Percentiles rank a stretch among this genome's conserved stretches.
Evolutionary conservation across 768 basidiomycete species (phyloP).

Genomic region (Hypholoma sublateritium): DNA sequence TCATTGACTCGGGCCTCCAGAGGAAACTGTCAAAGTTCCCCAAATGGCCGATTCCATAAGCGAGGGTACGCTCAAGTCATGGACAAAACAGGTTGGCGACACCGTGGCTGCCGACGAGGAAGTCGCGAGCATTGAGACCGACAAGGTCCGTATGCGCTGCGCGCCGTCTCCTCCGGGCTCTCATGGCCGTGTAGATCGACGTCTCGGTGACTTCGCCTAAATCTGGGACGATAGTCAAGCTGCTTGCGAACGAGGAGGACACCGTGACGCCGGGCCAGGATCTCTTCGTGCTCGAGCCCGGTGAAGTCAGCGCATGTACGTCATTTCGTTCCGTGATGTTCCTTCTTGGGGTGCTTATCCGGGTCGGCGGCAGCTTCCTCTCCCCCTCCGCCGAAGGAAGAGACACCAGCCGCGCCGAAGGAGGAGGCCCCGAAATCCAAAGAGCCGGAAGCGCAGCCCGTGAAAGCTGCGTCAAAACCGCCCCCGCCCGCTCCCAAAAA

Average conservation of each 20-base stretch:
- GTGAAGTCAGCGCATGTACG: slow-evolving; percentile 57
- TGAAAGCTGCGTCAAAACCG: slow-evolving; percentile 38
- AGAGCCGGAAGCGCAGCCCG: slow-evolving; percentile 46
- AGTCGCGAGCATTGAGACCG: slow-evolving; percentile 96
- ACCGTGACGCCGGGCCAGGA: slow-evolving; percentile 96
- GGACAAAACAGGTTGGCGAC: slow-evolving; percentile 93
- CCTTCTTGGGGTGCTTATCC: neutral
- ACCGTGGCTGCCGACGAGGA: slow-evolving; percentile 91
- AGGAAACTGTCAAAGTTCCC: slow-evolving; percentile 91
- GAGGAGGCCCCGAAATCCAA: slow-evolving; percentile 9
- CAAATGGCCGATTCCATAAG: slow-evolving; percentile 99
- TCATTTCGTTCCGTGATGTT: slow-evolving; percentile 10
- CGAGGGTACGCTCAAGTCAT: slow-evolving; percentile 94
- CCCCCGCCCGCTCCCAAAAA: slow-evolving; percentile 36
- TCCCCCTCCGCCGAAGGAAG: slow-evolving; percentile 33
- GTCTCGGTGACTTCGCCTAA: slow-evolving; percentile 93
- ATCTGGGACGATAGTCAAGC: slow-evolving; percentile 84
- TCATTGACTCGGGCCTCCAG: slow-evolving; percentile 31
- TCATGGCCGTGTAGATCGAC: slow-evolving; percentile 67
- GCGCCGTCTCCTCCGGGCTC: slow-evolving; percentile 16
- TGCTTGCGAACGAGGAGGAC: slow-evolving; percentile 88
- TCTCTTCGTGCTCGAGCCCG: slow-evolving; percentile 86
- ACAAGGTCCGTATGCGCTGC: slow-evolving; percentile 66
- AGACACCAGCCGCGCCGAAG: slow-evolving; percentile 20
- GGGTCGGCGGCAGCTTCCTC: slow-evolving; percentile 16